Evolutionary conservation across 768 basidiomycete species (phyloP).

Genomic region (Jaapia argillacea): DNA sequence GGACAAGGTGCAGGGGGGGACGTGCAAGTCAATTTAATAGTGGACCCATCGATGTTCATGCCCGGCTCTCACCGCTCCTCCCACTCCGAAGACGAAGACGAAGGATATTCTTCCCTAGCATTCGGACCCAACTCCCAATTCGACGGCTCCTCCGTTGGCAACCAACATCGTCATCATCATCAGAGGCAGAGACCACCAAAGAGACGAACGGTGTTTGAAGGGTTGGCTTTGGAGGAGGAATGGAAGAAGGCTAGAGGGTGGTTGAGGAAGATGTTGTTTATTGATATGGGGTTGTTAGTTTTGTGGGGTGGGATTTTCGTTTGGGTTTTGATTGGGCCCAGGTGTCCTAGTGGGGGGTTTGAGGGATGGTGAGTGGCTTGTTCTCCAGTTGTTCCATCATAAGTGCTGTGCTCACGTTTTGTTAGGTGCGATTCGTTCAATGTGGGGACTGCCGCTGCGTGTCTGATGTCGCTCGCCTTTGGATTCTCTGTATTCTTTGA

Average conservation of each 20-base stretch:
- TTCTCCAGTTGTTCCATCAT: not conserved
- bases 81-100: conserved; percentile 24
- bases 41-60: conserved; percentile 50
- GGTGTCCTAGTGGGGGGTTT: conserved; percentile 52
- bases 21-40: conserved; percentile 67
- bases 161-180: no score
- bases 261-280: conserved; percentile 38
- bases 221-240: conserved; percentile 51
- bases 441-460: conserved; percentile 51
- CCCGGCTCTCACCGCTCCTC: conserved; percentile 11
- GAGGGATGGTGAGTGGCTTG: conserved; percentile 46
- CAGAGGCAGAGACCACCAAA: no score
- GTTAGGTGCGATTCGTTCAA: conserved; percentile 66
- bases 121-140: no score
- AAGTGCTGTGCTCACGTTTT: conserved; percentile 5
- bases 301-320: conserved; percentile 54
- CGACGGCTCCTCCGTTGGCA: no score
- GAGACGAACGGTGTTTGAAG: conserved; percentile 43
- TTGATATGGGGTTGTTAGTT: conserved; percentile 37
- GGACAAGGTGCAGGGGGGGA: conserved; percentile 22
- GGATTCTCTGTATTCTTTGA: conserved; percentile 51
- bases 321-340: conserved; percentile 47
- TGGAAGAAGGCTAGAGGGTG: conserved; percentile 48
- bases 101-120: conserved; percentile 23
- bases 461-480: conserved; percentile 46